Conservation (phyloP, 2,329 filamentous ascomycete genomes). For the Trichoderma guizhouense region DNA sequence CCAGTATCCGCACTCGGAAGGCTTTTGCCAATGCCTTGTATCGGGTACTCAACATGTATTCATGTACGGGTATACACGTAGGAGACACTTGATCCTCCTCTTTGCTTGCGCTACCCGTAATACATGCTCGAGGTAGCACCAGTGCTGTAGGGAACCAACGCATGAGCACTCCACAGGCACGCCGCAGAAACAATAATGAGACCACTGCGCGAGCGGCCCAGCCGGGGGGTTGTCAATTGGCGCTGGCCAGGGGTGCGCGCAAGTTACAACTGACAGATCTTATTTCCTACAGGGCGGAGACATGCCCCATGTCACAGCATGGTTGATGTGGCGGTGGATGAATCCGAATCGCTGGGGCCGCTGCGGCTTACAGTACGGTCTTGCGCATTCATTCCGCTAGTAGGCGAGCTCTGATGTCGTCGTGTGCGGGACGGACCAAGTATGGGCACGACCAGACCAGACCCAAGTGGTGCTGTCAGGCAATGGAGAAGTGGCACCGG, state of each 20-base stretch:
- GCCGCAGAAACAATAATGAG: constrained; percentile 16
- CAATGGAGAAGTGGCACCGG: not conserved
- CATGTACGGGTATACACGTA: not conserved
- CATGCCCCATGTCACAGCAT: constrained; percentile 19
- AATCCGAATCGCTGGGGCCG: constrained; percentile 32
- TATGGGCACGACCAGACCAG: not conserved
- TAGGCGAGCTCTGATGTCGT: constrained; percentile 11
- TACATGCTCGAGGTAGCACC: not conserved
- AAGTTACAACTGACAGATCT: constrained; percentile 28
- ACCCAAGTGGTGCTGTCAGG: not conserved
- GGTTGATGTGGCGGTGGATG: constrained; percentile 22
- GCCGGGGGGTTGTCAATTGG: constrained; percentile 16
- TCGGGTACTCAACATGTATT: not conserved
- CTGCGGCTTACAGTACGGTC: constrained; percentile 9
- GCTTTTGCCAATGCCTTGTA: not conserved
- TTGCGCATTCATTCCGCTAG: constrained; percentile 11
- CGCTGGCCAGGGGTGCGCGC: constrained; percentile 16
- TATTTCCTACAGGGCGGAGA: constrained; percentile 24
- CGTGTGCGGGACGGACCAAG: not conserved
- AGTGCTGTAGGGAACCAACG: not conserved
- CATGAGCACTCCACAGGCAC: constrained; percentile 7
- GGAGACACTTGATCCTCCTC: not conserved
- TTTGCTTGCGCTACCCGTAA: not conserved
- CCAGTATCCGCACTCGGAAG: not conserved
- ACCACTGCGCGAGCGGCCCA: constrained; percentile 17